Percentiles rank a stretch among this genome's conserved stretches.
Evolutionary conservation across 306 rosid species (phyloP).

Genomic region (Clitoria ternatea): DNA sequence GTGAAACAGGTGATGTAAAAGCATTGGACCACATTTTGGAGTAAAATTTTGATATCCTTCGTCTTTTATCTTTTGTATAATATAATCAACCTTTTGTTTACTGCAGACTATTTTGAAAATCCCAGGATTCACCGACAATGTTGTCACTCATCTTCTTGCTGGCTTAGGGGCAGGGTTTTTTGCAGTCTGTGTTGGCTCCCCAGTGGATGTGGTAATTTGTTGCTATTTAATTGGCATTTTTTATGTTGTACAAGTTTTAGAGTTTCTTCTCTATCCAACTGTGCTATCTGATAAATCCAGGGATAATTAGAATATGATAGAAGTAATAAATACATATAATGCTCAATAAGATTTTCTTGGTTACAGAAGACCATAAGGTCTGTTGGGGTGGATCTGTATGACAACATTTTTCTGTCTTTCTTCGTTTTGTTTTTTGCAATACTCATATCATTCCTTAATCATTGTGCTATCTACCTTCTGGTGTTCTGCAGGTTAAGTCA

Average conservation of each 20-base stretch:
- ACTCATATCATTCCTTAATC: conserved; percentile 6
- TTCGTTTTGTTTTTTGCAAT: conserved; percentile 4
- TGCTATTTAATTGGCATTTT: not conserved
- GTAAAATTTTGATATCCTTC: not conserved
- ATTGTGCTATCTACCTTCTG: conserved; percentile 6
- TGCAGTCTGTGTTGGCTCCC: conserved; percentile 97
- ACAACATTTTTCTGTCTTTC: not conserved
- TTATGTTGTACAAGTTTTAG: not conserved
- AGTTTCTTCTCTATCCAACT: not conserved
- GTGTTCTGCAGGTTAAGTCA: conserved; percentile 78
- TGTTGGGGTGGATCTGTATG: not conserved
- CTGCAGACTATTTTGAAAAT: conserved; percentile 88
- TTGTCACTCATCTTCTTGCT: conserved; percentile 81
- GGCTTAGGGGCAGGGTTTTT: conserved; percentile 97
- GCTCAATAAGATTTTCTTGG: not conserved
- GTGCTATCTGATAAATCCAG: conserved; percentile 14
- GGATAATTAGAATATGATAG: not conserved
- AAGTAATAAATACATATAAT: not conserved
- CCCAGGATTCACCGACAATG: conserved; percentile 91
- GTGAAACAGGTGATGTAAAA: conserved; percentile 66
- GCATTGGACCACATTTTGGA: conserved; percentile 2
- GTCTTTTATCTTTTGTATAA: not conserved
- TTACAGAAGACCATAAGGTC: not conserved
- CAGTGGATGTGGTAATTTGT: conserved; percentile 88
- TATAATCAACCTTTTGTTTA: not conserved